Conservation (phyloP, 2,329 filamentous ascomycete species). For the Sclerotinia minor region DNA sequence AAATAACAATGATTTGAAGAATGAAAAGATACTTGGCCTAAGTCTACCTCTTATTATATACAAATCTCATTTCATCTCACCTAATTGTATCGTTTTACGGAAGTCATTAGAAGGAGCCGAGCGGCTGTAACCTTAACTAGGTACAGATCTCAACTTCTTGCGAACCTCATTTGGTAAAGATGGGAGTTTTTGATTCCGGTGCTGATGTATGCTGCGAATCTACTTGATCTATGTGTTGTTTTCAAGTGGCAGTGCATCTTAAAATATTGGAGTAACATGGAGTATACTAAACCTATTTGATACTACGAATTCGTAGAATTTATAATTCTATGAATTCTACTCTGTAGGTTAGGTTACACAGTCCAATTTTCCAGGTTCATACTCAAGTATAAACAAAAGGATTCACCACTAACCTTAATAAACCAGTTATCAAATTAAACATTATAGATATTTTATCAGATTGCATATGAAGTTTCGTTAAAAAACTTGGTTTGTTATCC, state of each 20-base stretch:
- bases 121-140: too few species aligned
- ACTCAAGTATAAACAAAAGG: not conserved
- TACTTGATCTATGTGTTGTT: too few species aligned
- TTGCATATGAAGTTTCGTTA: not conserved
- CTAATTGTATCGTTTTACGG: not conserved
- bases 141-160: slow-evolving; percentile 13
- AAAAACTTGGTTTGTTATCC: not conserved
- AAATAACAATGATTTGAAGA: not conserved
- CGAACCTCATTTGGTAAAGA: slow-evolving; percentile 11
- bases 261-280: not conserved
- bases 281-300: not conserved
- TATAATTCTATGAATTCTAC: not conserved
- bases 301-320: not conserved
- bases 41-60: slow-evolving; percentile 15
- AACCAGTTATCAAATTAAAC: not conserved
- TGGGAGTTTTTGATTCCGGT: not conserved
- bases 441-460: not conserved
- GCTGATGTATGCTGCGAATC: too few species aligned
- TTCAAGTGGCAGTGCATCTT: not conserved
- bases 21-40: not conserved
- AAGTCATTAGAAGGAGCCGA: not conserved
- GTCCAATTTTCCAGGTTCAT: not conserved
- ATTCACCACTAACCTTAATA: not conserved
- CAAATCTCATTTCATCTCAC: not conserved
- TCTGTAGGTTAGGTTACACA: too few species aligned